phyloP scores from a whole-genome alignment of 2,329 filamentous ascomycete genomes.

The Pseudomassariella vexata region DNA sequence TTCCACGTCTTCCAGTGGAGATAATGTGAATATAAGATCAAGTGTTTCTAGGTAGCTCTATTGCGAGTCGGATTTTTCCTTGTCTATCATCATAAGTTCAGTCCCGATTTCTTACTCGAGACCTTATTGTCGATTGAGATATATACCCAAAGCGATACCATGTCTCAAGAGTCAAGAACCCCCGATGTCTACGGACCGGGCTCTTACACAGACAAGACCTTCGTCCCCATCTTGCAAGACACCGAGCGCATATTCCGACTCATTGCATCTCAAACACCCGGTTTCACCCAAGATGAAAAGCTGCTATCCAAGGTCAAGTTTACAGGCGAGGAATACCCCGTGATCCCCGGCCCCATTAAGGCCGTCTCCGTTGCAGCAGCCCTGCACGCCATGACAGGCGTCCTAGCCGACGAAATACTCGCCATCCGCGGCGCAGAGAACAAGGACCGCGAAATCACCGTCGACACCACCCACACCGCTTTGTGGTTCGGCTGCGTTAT shows the following conservation, averaged over 20 bases:
- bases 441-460: conserved; percentile 21
- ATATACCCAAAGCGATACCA: too few species aligned
- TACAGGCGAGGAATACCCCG: conserved; percentile 21
- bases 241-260: conserved; percentile 24
- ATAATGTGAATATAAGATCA: too few species aligned
- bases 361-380: conserved; percentile 24
- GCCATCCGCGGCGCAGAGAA: conserved; percentile 8
- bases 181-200: conserved; percentile 25
- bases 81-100: too few species aligned
- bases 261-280: conserved; percentile 23
- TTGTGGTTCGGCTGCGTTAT: conserved; percentile 37
- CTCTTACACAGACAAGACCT: conserved; percentile 21
- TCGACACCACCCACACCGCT: conserved; percentile 40
- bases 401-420: conserved; percentile 12
- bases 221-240: conserved; percentile 22
- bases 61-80: too few species aligned
- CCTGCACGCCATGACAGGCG: conserved; percentile 27
- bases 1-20: too few species aligned
- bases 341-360: conserved; percentile 30
- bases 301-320: conserved; percentile 24
- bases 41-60: too few species aligned
- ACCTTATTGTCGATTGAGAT: too few species aligned
- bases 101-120: too few species aligned
- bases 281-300: conserved; percentile 24
- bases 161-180: conserved; percentile 12